These are phyloP conservation scores for Fusarium sp. DNA, from an alignment of 2,329 filamentous ascomycete species.

Conservation along the genomic window DNA sequence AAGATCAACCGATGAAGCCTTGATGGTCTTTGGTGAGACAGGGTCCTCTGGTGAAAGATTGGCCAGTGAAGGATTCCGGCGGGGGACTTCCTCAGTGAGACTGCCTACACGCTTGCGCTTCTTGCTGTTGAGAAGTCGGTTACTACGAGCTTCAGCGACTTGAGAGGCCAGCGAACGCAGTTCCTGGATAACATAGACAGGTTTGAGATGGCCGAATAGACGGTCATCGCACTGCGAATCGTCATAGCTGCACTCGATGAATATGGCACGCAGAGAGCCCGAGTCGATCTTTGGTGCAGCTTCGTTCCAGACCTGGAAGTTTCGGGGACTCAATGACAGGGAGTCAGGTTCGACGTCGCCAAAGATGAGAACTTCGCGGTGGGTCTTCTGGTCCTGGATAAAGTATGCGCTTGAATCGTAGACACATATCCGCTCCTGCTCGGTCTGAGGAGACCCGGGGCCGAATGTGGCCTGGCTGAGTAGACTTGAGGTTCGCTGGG, in stretches of 20 bases:
- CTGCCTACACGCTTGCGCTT: conserved; percentile 73
- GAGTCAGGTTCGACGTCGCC: conserved; percentile 96
- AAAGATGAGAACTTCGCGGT: conserved; percentile 88
- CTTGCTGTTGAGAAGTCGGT: conserved; percentile 56
- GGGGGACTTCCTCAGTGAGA: conserved; percentile 37
- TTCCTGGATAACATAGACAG: conserved; percentile 84
- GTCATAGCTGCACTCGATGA: conserved; percentile 96
- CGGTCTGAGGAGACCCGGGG: conserved; percentile 40
- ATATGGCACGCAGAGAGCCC: conserved; percentile 81
- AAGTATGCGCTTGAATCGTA: conserved; percentile 95
- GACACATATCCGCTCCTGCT: conserved; percentile 70
- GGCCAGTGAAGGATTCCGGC: conserved; percentile 37
- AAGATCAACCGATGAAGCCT: conserved; percentile 37
- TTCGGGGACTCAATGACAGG: conserved; percentile 84
- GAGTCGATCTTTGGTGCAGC: conserved; percentile 85
- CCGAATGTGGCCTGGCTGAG: conserved; percentile 48
- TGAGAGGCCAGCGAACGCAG: conserved; percentile 77
- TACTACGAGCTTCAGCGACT: conserved; percentile 67
- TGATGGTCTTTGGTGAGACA: conserved; percentile 64
- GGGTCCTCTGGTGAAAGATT: conserved; percentile 55
- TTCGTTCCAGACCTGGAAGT: conserved; percentile 85
- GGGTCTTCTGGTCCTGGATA: conserved; percentile 78
- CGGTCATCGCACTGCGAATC: conserved; percentile 81
- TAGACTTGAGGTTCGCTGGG: conserved; percentile 43
- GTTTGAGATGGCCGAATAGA: conserved; percentile 90